Base-by-base conservation (phyloP, 1,284 basidiomycete genomes). In the Schizophyllum commune region DNA sequence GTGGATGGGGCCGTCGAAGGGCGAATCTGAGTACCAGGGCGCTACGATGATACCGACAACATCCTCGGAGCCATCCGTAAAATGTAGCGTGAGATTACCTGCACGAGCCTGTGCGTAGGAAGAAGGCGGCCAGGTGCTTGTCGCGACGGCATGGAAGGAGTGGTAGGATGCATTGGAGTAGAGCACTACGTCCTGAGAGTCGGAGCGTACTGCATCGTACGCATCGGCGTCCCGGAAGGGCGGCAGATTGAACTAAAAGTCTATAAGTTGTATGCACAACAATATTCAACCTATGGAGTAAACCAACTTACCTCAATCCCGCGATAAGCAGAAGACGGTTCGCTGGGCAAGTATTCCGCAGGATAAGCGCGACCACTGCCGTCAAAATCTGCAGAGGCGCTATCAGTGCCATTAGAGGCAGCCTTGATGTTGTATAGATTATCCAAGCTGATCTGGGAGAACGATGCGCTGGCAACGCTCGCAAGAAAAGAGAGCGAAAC, bases 341-440 rank as follows among this genome's bases (percentile, higher is more conserved):
- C 21, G 20, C 5, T 15, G 55, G 11, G 56, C 54, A 55, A 57
- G 32, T 58, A 64, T 67, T 65, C 52, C 4, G 34, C 33, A 4
- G 56, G 56, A 57, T 57, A 57, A 17, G 56, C 56, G 15, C 56
- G 32, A 21, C 56, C 56, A 21, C 56, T 57, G 15, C 56, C 56
- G 39, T 57, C 56, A 8, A 57, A 57, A 17, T 57, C 56, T 19
- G 56, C 56, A 57, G 56, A 27, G 56, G 19, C 39, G 21, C 56
- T 19, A 32, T 57, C 27, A 57, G 11, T 11, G 22, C 56, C 39
- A 3, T 3, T 9, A 2, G 39, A 47, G 17, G 39, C 39, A 17
- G 39, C 39, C 17, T 47, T 47, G 39, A 47, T 47, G 8, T 47
- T 9, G 39, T 13, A 47, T 11, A 47, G 9, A 11, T 47, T 17